phyloP scores from a whole-genome alignment of 2,329 filamentous ascomycete species.

The Aureobasidium sp. region DNA sequence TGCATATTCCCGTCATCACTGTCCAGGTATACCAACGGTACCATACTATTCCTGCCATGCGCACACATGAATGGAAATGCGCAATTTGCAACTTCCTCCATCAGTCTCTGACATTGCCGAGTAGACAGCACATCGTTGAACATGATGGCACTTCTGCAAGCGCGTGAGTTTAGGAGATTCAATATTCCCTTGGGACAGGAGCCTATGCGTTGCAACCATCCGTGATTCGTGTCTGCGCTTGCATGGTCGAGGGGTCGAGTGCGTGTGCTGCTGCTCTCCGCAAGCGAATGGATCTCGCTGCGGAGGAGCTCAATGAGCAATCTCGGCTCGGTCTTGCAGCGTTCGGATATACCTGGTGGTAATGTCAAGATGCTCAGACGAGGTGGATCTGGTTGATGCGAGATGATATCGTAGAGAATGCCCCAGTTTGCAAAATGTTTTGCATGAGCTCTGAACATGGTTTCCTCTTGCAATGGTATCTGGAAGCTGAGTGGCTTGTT shows the following conservation, averaged over 20 bases:
- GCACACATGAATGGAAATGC: constrained; percentile 77
- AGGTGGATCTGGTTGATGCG: background rate
- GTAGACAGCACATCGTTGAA: constrained; percentile 65
- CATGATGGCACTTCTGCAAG: constrained; percentile 77
- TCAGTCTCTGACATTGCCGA: constrained; percentile 52
- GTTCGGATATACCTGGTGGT: constrained; percentile 65
- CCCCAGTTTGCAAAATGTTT: constrained; percentile 67
- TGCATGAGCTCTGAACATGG: constrained; percentile 49
- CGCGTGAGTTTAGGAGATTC: constrained; percentile 67
- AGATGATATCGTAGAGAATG: constrained; percentile 54
- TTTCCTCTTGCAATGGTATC: constrained; percentile 53
- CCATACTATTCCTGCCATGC: constrained; percentile 56
- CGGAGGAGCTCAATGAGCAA: constrained; percentile 69
- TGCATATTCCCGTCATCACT: background rate
- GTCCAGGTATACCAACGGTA: constrained; percentile 34
- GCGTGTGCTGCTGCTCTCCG: constrained; percentile 32
- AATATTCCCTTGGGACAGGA: constrained; percentile 68
- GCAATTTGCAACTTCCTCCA: constrained; percentile 53
- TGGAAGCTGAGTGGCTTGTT: constrained; percentile 56
- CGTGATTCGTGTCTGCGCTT: constrained; percentile 13
- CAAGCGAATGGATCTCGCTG: constrained; percentile 62
- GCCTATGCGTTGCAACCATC: constrained; percentile 58
- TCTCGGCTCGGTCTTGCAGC: constrained; percentile 65
- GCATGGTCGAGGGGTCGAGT: background rate
- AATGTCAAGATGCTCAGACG: constrained; percentile 47